These are phyloP conservation scores for Magnolia sinica DNA, from an alignment of 164 flowering plant species.

Conservation along the genomic window DNA sequence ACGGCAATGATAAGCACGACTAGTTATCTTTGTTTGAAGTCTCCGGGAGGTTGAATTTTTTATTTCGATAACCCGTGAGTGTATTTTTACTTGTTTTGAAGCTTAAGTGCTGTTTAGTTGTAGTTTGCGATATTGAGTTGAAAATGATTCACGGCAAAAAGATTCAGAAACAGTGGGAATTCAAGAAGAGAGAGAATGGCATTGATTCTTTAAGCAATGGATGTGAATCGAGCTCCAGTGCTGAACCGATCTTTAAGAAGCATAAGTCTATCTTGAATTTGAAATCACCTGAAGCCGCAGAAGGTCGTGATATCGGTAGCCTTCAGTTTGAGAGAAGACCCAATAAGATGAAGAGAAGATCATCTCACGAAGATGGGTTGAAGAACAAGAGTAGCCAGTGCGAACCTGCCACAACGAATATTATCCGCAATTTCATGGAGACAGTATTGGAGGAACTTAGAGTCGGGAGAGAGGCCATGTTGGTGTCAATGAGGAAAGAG, in stretches of 20 bases:
- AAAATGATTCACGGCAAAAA: conserved; percentile 23
- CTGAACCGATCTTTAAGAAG: conserved; percentile 30
- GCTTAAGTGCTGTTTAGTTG: neutral
- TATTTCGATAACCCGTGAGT: neutral
- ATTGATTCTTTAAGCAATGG: conserved; percentile 36
- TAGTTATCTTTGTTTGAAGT: conserved; percentile 4
- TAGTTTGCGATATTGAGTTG: neutral
- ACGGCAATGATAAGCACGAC: neutral
- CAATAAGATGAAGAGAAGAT: conserved; percentile 3
- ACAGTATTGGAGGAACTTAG: conserved; percentile 40
- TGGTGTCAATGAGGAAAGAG: conserved; percentile 36
- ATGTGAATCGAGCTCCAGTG: conserved; percentile 18
- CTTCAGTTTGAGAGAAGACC: conserved; percentile 1
- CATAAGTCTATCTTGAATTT: conserved; percentile 22
- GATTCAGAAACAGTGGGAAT: conserved; percentile 39
- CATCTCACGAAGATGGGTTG: conserved; percentile 6
- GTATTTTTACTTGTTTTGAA: neutral
- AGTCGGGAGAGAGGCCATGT: conserved; percentile 31
- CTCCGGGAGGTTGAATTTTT: conserved; percentile 8
- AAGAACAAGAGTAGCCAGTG: conserved; percentile 13
- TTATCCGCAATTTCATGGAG: conserved; percentile 25
- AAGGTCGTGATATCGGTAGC: conserved; percentile 11
- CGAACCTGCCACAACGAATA: conserved; percentile 17
- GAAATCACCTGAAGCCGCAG: conserved; percentile 17
- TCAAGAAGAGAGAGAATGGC: conserved; percentile 33